These are phyloP conservation scores for Septoria petroselini DNA, from an alignment of 2,329 filamentous ascomycete genomes.

Conservation along the genomic window DNA sequence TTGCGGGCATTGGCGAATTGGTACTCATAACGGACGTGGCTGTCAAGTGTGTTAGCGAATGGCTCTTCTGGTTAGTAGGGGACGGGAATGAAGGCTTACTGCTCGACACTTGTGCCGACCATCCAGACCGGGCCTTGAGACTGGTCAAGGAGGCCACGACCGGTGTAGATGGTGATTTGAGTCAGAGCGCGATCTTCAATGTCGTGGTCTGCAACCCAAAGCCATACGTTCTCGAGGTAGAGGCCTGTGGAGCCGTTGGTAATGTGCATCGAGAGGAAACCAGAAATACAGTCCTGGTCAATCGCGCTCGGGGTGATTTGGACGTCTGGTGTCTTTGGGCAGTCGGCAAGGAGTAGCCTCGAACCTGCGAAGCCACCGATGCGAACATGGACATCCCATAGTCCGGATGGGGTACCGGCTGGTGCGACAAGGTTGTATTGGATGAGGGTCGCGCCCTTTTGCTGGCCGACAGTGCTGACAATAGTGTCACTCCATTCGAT, in stretches of 20 bases:
- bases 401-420: conserved; percentile 45
- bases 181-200: conserved; percentile 68
- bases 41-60: not conserved
- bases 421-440: conserved; percentile 65
- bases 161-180: conserved; percentile 86
- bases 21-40: conserved; percentile 67
- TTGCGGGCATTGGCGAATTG: conserved; percentile 73
- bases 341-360: conserved; percentile 43
- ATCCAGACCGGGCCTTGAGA: conserved; percentile 57
- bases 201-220: conserved; percentile 88
- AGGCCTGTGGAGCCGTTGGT: conserved; percentile 55
- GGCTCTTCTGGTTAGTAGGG: not conserved
- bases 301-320: conserved; percentile 24
- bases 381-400: conserved; percentile 57
- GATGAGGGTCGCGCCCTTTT: conserved; percentile 66
- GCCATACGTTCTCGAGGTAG: conserved; percentile 89
- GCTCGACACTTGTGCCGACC: conserved; percentile 67
- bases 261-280: conserved; percentile 39
- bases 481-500: conserved; percentile 72
- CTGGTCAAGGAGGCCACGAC: conserved; percentile 80
- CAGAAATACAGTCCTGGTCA: conserved; percentile 33
- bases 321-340: conserved; percentile 37
- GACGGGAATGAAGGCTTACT: conserved; percentile 31
- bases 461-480: conserved; percentile 64
- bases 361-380: conserved; percentile 54